Evolutionary conservation across 2,329 filamentous ascomycete genomes (phyloP).

Genomic region (Pseudofabraea citricarpa): DNA sequence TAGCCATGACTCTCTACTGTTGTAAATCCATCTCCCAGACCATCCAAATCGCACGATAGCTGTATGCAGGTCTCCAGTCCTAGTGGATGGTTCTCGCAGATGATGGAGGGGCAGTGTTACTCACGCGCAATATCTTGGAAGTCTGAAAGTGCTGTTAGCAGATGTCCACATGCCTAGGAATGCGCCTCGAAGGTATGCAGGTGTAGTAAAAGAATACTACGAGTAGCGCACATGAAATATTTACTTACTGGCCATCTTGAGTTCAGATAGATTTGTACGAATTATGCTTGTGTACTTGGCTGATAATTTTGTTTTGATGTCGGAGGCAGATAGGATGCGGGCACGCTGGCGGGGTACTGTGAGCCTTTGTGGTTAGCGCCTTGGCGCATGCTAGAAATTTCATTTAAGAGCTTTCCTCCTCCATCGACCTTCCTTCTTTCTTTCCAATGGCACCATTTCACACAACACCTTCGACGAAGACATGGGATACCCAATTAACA

Average conservation of each 20-base stretch:
- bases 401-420: conserved; percentile 1
- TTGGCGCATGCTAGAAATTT: too few species aligned
- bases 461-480: too few species aligned
- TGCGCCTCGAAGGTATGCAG: background rate
- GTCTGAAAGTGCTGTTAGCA: conserved; percentile 27
- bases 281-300: background rate
- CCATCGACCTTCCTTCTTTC: background rate
- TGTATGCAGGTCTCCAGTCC: too few species aligned
- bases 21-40: too few species aligned
- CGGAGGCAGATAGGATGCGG: background rate
- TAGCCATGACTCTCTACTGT: too few species aligned
- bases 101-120: conserved; percentile 17
- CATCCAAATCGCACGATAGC: too few species aligned
- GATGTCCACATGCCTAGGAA: background rate
- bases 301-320: background rate
- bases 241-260: conserved; percentile 28
- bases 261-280: background rate
- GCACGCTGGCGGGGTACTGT: too few species aligned
- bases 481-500: too few species aligned
- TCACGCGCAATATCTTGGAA: conserved; percentile 37
- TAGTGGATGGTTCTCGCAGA: conserved; percentile 8
- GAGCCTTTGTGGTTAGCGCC: too few species aligned
- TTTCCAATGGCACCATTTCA: background rate
- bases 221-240: background rate
- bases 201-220: background rate